Evolutionary conservation across 1,139 yeast genomes (phyloP).

Genomic region (Protomyces gravidus): DNA sequence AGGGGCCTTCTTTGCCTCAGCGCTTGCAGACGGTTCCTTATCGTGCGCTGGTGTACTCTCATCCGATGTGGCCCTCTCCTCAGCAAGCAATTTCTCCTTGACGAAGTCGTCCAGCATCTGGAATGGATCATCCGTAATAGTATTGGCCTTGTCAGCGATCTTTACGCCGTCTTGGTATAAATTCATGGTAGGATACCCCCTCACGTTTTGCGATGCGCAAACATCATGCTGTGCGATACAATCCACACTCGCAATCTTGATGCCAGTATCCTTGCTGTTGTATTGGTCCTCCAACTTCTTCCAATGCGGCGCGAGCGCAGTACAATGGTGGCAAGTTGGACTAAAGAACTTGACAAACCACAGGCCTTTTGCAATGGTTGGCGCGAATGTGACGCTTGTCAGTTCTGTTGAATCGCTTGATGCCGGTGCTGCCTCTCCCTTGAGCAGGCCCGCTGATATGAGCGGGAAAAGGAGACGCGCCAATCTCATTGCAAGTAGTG

Average conservation of each 20-base stretch:
- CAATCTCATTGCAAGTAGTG: no score
- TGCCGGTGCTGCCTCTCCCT: background rate
- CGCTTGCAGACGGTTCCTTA: background rate
- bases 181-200: constrained; percentile 41
- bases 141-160: constrained; percentile 36
- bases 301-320: constrained; percentile 44
- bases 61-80: background rate
- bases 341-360: constrained; percentile 46
- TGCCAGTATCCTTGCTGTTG: constrained; percentile 36
- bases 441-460: background rate
- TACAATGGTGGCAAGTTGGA: constrained; percentile 46
- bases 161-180: constrained; percentile 40
- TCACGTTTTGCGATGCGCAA: constrained; percentile 39
- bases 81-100: background rate
- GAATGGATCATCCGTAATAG: constrained; percentile 27
- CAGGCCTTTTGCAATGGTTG: constrained; percentile 32
- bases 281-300: constrained; percentile 36
- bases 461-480: background rate
- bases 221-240: constrained; percentile 45
- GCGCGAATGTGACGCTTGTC: constrained; percentile 5
- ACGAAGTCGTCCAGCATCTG: constrained; percentile 6
- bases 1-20: background rate
- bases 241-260: constrained; percentile 44
- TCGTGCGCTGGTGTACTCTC: background rate
- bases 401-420: background rate